phyloP scores from a whole-genome alignment of 129 eudicot species.

The Artemisia annua region DNA sequence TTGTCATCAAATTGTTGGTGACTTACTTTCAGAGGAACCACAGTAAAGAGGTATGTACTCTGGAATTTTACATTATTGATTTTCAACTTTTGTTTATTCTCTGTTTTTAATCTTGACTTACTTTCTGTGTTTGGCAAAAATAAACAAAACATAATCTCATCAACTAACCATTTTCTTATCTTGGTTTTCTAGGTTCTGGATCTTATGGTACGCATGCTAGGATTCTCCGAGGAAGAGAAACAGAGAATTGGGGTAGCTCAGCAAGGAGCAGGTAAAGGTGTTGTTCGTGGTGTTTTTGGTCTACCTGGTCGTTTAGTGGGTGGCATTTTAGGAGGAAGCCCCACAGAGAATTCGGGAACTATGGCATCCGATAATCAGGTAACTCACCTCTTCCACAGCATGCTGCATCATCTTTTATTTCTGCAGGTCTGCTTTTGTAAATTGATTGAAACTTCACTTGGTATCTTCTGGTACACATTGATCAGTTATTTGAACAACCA shows the following conservation, averaged over 20 bases:
- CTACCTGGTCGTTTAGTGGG: slow-evolving; percentile 97
- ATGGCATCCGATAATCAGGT: slow-evolving; percentile 79
- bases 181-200: slow-evolving; percentile 71
- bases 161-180: neutral
- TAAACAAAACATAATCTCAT: neutral
- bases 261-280: slow-evolving; percentile 94
- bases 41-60: slow-evolving; percentile 80
- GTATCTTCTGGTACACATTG: neutral
- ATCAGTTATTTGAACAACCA: slow-evolving; percentile 1
- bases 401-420: neutral
- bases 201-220: slow-evolving; percentile 98
- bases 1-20: slow-evolving; percentile 94
- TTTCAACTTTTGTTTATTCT: neutral
- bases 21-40: slow-evolving; percentile 99
- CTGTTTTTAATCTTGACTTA: neutral
- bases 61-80: neutral
- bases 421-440: neutral
- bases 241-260: slow-evolving; percentile 95
- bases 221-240: slow-evolving; percentile 95
- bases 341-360: slow-evolving; percentile 45
- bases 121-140: neutral
- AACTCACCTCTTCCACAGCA: neutral
- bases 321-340: slow-evolving; percentile 81
- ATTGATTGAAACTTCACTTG: neutral
- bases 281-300: slow-evolving; percentile 94